Evolutionary conservation across 805 yeast species (phyloP).

Genomic region (Myxozyma monticola): DNA sequence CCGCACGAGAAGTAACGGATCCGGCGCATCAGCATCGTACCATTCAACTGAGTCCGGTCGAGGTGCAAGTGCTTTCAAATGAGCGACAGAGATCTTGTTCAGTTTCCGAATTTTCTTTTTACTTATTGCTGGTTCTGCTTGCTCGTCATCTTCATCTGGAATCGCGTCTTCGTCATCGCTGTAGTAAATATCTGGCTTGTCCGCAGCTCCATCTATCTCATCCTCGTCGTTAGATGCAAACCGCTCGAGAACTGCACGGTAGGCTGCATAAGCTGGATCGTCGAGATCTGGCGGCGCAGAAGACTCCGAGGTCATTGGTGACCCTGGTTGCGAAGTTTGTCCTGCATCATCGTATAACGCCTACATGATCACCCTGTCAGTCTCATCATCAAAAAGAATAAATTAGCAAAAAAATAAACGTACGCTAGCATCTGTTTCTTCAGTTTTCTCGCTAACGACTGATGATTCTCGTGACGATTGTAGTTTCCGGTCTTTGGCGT

Average conservation of each 20-base stretch:
- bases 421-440: neutral
- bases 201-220: conserved; percentile 21
- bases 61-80: conserved; percentile 58
- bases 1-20: conserved; percentile 65
- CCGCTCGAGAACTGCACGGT: conserved; percentile 40
- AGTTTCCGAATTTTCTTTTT: conserved; percentile 51
- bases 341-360: no score
- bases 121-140: conserved; percentile 39
- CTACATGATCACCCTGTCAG: no score
- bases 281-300: conserved; percentile 22
- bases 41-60: conserved; percentile 80
- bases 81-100: conserved; percentile 64
- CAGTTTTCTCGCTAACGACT: conserved; percentile 6
- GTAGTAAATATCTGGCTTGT: conserved; percentile 39
- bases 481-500: conserved; percentile 20
- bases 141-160: conserved; percentile 35
- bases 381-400: no score
- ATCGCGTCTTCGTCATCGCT: conserved; percentile 39
- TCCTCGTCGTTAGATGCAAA: conserved; percentile 37
- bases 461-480: conserved; percentile 19
- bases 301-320: no score
- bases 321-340: no score
- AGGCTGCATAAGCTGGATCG: conserved; percentile 41
- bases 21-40: conserved; percentile 82
- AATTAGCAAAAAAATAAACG: neutral